These are phyloP conservation scores for Colletotrichum tofieldiae DNA, from an alignment of 2,329 filamentous ascomycete genomes.

Conservation along the genomic window DNA sequence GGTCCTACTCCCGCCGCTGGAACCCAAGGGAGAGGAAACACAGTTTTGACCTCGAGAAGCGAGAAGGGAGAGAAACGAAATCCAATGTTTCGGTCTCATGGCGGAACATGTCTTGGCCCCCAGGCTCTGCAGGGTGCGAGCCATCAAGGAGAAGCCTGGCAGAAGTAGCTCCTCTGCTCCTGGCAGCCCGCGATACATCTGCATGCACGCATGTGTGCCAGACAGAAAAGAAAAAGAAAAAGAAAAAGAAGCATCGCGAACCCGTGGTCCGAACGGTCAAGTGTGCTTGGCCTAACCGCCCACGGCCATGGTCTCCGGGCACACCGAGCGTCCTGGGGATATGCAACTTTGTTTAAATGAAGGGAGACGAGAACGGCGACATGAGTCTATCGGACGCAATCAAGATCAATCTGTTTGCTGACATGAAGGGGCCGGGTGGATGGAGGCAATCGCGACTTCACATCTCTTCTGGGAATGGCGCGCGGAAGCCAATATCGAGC, in stretches of 20 bases:
- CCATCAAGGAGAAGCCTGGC: slow-evolving; percentile 13
- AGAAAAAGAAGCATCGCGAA: slow-evolving; percentile 32
- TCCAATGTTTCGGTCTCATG: slow-evolving; percentile 16
- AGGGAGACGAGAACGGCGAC: slow-evolving; percentile 6
- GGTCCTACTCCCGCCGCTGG: slow-evolving; percentile 31
- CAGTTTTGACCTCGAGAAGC: not conserved
- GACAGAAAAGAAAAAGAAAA: not conserved
- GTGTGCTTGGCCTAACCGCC: slow-evolving; percentile 19
- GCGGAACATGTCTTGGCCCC: slow-evolving; percentile 26
- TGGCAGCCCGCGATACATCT: slow-evolving; percentile 19
- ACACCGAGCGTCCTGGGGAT: slow-evolving; percentile 25
- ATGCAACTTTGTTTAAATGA: slow-evolving; percentile 9
- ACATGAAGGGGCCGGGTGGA: slow-evolving; percentile 39
- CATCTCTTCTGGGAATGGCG: slow-evolving; percentile 4
- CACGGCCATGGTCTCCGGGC: slow-evolving; percentile 20
- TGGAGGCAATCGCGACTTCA: slow-evolving; percentile 11
- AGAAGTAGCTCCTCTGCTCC: slow-evolving; percentile 26
- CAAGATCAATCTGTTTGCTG: slow-evolving; percentile 35
- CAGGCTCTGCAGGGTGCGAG: slow-evolving; percentile 26
- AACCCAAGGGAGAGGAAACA: slow-evolving; percentile 31
- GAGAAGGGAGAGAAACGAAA: slow-evolving; percentile 4
- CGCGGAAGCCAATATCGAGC: slow-evolving; percentile 4
- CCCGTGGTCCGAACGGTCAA: slow-evolving; percentile 32
- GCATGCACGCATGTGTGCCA: slow-evolving; percentile 19
- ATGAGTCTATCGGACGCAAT: slow-evolving; percentile 22